Evolutionary conservation across 2,329 filamentous ascomycete genomes (phyloP), one percentile per base, ranked within the genome.

Genomic region (Trichoderma arundinaceum): DNA sequence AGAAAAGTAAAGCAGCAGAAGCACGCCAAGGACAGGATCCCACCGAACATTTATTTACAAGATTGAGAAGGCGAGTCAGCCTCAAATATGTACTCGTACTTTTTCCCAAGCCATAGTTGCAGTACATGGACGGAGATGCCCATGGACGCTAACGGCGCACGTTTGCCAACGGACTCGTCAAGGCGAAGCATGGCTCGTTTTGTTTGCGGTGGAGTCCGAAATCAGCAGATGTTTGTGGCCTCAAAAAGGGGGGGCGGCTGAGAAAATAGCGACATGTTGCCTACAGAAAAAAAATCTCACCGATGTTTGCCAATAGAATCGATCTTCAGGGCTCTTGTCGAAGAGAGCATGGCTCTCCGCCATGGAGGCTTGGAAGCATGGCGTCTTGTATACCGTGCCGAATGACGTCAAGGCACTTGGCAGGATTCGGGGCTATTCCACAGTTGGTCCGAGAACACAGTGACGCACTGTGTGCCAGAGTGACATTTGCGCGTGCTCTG

Each of bases 171-270:
- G 58, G 58, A 43, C 38, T 48, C 61, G 22, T 57, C 51, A 64
- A 28, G 17, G 60, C 8, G 22, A 48, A 48, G 41, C 51, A 48
- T 33, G 43, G 52, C 41, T 56, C 35, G 33, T 33, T 39, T 46
- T 35, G 49, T 46, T 63, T 63, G 51, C 61, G 61, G 61, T 57
- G 61, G 61, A 64, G 61, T 57, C 53, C 28, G 61, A 44, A 51
- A 35, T 54, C 49, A 46, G 51, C 58, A 35, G 44, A 41, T 43
- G 17, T 22, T 39, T 19, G 41, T 61, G 44, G 38, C 32, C 52
- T 41, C 52, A 17, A 15, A 9, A 22, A 48, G 32, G 15, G 33
- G 19, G 43, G 33, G 8, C 39, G 32, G 35, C 12, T 52, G 48
- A 39, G 17, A 15, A 38, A 38, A 10, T 10, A 38, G 35, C 35